These are phyloP conservation scores for Kingdonia uniflora DNA, from an alignment of 164 flowering plant species.

Conservation along the genomic window DNA sequence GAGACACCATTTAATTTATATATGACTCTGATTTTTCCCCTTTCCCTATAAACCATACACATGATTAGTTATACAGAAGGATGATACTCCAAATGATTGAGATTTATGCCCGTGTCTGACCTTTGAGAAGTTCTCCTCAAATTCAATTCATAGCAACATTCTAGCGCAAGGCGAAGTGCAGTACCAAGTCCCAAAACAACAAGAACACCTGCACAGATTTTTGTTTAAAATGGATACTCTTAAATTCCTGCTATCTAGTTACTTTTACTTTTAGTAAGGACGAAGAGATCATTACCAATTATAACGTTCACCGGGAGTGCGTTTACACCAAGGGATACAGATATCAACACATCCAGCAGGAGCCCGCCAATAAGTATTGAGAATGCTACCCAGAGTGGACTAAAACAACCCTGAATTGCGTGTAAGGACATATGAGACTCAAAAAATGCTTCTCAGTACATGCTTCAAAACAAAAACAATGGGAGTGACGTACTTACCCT, in stretches of 20 bases:
- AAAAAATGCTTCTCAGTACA: too few relatives aligned
- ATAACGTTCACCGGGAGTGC: constrained; percentile 77
- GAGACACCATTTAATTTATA: too few relatives aligned
- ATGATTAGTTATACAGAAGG: constrained; percentile 30
- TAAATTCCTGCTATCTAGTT: too few relatives aligned
- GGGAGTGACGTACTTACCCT: constrained; percentile 33
- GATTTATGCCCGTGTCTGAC: constrained; percentile 33
- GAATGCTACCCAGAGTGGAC: constrained; percentile 78
- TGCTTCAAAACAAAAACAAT: background rate
- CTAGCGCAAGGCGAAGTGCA: constrained; percentile 61
- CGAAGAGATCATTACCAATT: constrained; percentile 34
- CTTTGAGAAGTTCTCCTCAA: constrained; percentile 47
- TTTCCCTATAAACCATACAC: too few relatives aligned
- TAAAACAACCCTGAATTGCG: constrained; percentile 42
- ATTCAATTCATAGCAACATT: constrained; percentile 63
- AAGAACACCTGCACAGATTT: constrained; percentile 47
- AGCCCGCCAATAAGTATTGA: constrained; percentile 70
- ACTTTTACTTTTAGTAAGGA: background rate
- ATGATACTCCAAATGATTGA: constrained; percentile 37
- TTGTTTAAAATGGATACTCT: too few relatives aligned
- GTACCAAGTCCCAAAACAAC: constrained; percentile 76
- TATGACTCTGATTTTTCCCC: too few relatives aligned
- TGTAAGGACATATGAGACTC: background rate
- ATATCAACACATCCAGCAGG: constrained; percentile 63
- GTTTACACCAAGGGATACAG: constrained; percentile 72